Evolutionary conservation across 2,329 filamentous ascomycete genomes (phyloP).

Genomic region (Sclerotinia nivalis): DNA sequence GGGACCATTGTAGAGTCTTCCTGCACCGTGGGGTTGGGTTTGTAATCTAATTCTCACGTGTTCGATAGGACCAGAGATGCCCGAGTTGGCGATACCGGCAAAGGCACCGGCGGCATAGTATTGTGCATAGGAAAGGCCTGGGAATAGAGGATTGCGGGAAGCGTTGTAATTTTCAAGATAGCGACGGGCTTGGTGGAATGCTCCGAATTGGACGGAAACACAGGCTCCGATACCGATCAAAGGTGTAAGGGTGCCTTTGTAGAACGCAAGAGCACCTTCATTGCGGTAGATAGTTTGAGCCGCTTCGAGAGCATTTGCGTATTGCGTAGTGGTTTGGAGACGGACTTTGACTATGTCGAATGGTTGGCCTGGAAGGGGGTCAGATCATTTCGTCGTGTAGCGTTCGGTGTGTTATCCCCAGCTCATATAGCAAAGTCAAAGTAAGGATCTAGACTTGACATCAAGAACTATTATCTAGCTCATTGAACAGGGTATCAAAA

Average conservation of each 20-base stretch:
- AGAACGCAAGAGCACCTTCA: slow-evolving; percentile 90
- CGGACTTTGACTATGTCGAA: slow-evolving; percentile 97
- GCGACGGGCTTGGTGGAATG: slow-evolving; percentile 89
- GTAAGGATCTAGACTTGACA: background rate
- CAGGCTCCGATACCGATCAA: slow-evolving; percentile 95
- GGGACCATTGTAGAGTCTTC: slow-evolving; percentile 77
- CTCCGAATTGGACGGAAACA: slow-evolving; percentile 97
- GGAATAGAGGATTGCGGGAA: slow-evolving; percentile 42
- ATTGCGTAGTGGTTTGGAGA: slow-evolving; percentile 83
- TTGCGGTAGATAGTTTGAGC: slow-evolving; percentile 82
- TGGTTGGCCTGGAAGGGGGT: slow-evolving; percentile 56
- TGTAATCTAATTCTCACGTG: slow-evolving; percentile 95
- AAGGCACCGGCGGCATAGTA: slow-evolving; percentile 92
- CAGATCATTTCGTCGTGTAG: slow-evolving; percentile 26
- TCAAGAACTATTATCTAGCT: background rate
- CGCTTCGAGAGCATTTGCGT: slow-evolving; percentile 76
- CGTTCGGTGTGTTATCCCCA: background rate
- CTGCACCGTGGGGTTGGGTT: slow-evolving; percentile 87
- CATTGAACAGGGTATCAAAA: background rate
- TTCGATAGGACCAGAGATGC: slow-evolving; percentile 89
- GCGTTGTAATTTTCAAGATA: slow-evolving; percentile 77
- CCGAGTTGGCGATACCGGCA: slow-evolving; percentile 85
- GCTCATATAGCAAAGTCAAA: background rate
- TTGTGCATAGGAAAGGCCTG: slow-evolving; percentile 72
- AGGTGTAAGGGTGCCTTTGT: slow-evolving; percentile 96